Conservation (phyloP, 805 yeast genomes). For the Saccharomycopsis microspora region DNA sequence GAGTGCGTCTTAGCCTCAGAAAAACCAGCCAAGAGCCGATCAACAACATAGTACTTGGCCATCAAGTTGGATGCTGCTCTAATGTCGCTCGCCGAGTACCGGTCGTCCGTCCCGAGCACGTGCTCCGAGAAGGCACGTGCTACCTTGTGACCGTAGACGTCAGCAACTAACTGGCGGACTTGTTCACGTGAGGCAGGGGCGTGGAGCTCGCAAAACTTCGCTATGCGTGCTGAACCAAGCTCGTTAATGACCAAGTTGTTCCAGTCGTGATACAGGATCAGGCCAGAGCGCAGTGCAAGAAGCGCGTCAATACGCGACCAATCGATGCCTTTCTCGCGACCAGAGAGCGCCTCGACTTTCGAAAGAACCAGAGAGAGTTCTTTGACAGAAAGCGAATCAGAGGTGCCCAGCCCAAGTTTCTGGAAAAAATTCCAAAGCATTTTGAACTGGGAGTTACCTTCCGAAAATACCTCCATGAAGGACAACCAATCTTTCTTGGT, state of each 20-base stretch:
- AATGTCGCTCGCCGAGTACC: slow-evolving; percentile 3
- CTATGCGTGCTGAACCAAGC: slow-evolving; percentile 26
- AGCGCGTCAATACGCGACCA: too few species aligned
- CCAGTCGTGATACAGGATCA: slow-evolving; percentile 28
- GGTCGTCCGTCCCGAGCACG: slow-evolving; percentile 10
- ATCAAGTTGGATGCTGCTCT: slow-evolving; percentile 8
- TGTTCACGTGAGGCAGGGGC: background rate
- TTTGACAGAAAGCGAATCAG: background rate
- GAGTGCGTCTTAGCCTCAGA: background rate
- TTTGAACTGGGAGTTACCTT: slow-evolving; percentile 36
- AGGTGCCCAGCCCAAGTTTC: slow-evolving; percentile 23
- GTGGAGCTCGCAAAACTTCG: slow-evolving; percentile 21
- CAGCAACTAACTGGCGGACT: slow-evolving; percentile 18
- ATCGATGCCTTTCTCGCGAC: too few species aligned
- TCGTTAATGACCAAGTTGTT: slow-evolving; percentile 31
- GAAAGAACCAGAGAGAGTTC: background rate
- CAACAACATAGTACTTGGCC: slow-evolving; percentile 7
- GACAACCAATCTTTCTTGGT: slow-evolving; percentile 61
- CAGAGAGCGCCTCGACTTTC: background rate
- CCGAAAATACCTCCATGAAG: slow-evolving; percentile 42
- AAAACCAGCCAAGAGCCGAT: slow-evolving; percentile 4
- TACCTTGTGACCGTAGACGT: slow-evolving; percentile 28
- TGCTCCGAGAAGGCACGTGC: slow-evolving; percentile 26
- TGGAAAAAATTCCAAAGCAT: slow-evolving; percentile 44
- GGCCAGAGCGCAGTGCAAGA: background rate